phyloP scores from a whole-genome alignment of 805 yeast genomes.

The Wickerhamiella cacticola region DNA sequence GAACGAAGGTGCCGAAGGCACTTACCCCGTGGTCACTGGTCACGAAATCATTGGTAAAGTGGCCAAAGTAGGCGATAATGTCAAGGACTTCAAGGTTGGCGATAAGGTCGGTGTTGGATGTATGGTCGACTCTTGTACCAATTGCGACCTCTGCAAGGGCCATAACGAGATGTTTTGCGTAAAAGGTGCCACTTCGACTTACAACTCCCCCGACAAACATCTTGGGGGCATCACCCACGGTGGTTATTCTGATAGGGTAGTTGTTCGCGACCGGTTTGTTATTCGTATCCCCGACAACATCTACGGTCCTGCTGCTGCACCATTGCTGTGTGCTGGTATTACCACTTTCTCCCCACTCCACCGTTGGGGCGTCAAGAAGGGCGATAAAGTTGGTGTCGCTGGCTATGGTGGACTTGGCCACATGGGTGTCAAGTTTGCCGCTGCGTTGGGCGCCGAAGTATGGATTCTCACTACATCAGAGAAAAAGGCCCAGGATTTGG shows the following conservation, averaged over 20 bases:
- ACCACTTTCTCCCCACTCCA: slow-evolving; percentile 57
- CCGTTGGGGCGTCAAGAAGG: slow-evolving; percentile 35
- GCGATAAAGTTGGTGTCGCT: slow-evolving; percentile 44
- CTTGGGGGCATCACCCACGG: slow-evolving; percentile 53
- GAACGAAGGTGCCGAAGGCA: slow-evolving; percentile 27
- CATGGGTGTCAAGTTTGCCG: slow-evolving; percentile 47
- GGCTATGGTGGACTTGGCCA: slow-evolving; percentile 63
- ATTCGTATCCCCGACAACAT: slow-evolving; percentile 50
- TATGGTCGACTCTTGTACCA: slow-evolving; percentile 42
- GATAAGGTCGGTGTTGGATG: slow-evolving; percentile 79
- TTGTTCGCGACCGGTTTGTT: slow-evolving; percentile 49
- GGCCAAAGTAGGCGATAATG: slow-evolving; percentile 47
- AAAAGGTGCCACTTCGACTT: slow-evolving; percentile 36
- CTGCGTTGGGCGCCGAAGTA: slow-evolving; percentile 53
- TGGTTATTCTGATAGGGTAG: slow-evolving; percentile 29
- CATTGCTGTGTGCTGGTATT: slow-evolving; percentile 67
- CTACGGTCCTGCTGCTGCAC: slow-evolving; percentile 48
- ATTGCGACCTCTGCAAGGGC: slow-evolving; percentile 45
- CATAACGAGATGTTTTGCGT: slow-evolving; percentile 49
- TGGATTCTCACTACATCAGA: slow-evolving; percentile 43
- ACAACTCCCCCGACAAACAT: slow-evolving; percentile 36
- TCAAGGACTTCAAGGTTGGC: slow-evolving; percentile 40
- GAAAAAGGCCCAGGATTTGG: slow-evolving; percentile 39
- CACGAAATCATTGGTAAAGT: slow-evolving; percentile 35
- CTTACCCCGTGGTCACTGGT: slow-evolving; percentile 36